Evolutionary conservation across 139 green algal species (phyloP).

Genomic region (Micractinium conductrix): DNA sequence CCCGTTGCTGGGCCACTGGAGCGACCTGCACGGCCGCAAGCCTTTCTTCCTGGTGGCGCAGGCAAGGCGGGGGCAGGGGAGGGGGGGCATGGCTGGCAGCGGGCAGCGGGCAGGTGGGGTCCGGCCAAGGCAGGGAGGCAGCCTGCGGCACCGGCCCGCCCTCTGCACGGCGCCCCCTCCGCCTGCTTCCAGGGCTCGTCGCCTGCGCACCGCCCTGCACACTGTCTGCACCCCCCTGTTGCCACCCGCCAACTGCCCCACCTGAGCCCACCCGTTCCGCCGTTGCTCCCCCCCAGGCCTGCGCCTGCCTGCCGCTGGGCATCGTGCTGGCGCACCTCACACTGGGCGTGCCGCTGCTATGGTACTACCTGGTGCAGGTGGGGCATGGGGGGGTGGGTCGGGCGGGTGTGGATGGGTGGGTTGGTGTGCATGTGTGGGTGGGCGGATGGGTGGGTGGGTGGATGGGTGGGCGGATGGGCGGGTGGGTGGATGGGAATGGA

Average conservation of each 20-base stretch:
- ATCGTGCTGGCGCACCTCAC: conserved; percentile 67
- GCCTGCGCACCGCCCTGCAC: background rate
- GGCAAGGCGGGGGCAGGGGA: background rate
- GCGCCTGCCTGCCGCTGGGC: conserved; percentile 43
- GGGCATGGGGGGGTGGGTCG: background rate
- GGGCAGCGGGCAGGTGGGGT: background rate
- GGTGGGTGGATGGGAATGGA: too few relatives aligned
- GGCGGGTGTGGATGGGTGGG: background rate
- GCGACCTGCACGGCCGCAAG: conserved; percentile 76
- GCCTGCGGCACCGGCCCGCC: too few relatives aligned
- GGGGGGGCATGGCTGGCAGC: too few relatives aligned
- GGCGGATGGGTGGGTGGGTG: too few relatives aligned
- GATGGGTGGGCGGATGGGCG: too few relatives aligned
- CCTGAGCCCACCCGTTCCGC: background rate
- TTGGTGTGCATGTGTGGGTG: too few relatives aligned
- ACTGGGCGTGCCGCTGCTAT: conserved; percentile 48
- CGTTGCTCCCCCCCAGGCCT: background rate
- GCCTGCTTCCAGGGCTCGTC: too few relatives aligned
- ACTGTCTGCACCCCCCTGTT: background rate
- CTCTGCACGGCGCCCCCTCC: too few relatives aligned
- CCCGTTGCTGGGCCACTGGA: conserved; percentile 70
- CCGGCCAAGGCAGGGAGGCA: background rate
- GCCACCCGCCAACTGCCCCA: background rate
- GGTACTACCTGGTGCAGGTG: conserved; percentile 53
- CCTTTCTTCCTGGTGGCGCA: conserved; percentile 76